Percentiles rank a stretch among this genome's conserved stretches.
Evolutionary conservation across 805 yeast genomes (phyloP).

Genomic region (Candida xyloterini): DNA sequence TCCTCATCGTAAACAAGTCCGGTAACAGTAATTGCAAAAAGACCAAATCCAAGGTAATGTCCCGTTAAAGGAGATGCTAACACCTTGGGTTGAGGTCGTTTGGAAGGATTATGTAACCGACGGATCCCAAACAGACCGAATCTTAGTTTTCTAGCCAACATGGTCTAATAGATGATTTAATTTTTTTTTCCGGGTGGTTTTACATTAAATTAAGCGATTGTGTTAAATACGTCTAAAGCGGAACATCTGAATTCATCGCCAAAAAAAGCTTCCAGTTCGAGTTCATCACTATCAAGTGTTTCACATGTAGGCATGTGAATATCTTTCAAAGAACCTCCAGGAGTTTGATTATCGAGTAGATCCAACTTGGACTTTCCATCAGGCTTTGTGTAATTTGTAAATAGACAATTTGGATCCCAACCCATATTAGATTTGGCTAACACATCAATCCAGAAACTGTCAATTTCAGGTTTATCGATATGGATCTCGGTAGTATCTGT

Average conservation of each 20-base stretch:
- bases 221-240: too few species aligned
- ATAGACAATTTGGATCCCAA: neutral
- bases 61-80: slow-evolving; percentile 8
- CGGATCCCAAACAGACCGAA: slow-evolving; percentile 1
- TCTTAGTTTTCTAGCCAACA: neutral
- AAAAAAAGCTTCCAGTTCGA: slow-evolving; percentile 4
- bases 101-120: neutral
- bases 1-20: slow-evolving; percentile 32
- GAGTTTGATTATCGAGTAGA: neutral
- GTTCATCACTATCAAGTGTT: neutral
- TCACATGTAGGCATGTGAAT: too few species aligned
- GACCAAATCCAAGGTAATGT: slow-evolving; percentile 24
- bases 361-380: too few species aligned
- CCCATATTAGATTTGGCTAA: slow-evolving; percentile 7
- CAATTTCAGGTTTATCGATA: slow-evolving; percentile 18
- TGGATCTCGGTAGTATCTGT: slow-evolving; percentile 2
- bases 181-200: too few species aligned
- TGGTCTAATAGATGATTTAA: too few species aligned
- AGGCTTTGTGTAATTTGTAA: neutral
- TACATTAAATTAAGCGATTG: too few species aligned
- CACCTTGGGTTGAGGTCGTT: neutral
- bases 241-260: neutral
- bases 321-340: neutral
- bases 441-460: slow-evolving; percentile 27
- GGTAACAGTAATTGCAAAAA: slow-evolving; percentile 9